Percentiles rank a stretch among this genome's conserved stretches.
Evolutionary conservation across 78 protist species (phyloP).

Genomic region (Pigoraptor vietnamica): DNA sequence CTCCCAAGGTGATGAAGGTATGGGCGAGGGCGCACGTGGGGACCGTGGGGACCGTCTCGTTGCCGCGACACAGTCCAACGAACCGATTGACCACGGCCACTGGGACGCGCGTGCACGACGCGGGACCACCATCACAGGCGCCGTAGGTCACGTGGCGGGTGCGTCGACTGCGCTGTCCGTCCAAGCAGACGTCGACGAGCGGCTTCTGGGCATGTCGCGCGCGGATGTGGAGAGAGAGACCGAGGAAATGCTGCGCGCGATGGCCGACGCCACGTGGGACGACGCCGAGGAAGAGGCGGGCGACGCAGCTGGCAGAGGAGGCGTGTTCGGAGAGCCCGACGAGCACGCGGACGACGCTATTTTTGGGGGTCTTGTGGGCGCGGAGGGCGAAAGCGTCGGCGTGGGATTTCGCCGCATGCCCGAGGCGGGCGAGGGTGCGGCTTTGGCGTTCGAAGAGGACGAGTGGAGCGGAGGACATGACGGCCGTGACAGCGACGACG

Average conservation of each 20-base stretch:
- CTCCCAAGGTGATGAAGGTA: neutral
- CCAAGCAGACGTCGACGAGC: neutral
- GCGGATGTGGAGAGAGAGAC: neutral
- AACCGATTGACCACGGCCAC: neutral
- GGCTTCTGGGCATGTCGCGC: neutral
- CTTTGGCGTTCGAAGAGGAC: too few species aligned
- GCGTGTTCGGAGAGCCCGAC: neutral
- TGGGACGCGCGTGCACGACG: neutral
- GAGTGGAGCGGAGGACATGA: too few species aligned
- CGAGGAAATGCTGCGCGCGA: neutral
- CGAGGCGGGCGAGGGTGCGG: too few species aligned
- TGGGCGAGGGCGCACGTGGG: neutral
- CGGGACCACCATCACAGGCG: neutral
- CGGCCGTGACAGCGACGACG: too few species aligned
- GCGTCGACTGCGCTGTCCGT: neutral
- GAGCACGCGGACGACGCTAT: neutral
- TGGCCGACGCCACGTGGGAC: too few species aligned
- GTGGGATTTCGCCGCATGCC: too few species aligned
- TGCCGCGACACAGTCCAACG: neutral
- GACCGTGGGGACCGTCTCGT: too few species aligned
- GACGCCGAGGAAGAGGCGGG: neutral
- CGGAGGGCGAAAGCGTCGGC: too few species aligned
- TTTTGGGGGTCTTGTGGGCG: too few species aligned
- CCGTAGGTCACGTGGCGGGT: neutral
- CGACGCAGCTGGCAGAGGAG: neutral